These are phyloP conservation scores for Corylus heterophylla DNA, from an alignment of 306 rosid genomes.

Conservation along the genomic window DNA sequence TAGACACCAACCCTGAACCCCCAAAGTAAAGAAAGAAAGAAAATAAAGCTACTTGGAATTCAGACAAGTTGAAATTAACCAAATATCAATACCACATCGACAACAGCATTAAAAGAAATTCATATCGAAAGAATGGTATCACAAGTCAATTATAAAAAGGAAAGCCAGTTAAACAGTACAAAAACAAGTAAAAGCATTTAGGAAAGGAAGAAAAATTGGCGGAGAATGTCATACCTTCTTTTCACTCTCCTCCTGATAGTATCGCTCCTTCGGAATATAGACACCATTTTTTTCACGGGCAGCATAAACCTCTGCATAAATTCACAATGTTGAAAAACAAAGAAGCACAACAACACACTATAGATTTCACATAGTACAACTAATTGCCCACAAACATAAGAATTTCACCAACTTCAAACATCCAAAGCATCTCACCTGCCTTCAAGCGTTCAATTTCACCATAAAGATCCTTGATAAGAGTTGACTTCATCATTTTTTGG, in stretches of 20 bases:
- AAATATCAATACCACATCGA: neutral
- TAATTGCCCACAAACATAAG: neutral
- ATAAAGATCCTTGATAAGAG: slow-evolving; percentile 93
- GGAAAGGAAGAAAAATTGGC: neutral
- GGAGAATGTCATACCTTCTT: slow-evolving; percentile 55
- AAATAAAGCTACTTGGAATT: neutral
- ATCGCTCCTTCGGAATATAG: slow-evolving; percentile 91
- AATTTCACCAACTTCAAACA: slow-evolving; percentile 7
- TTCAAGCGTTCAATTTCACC: slow-evolving; percentile 98
- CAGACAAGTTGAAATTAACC: slow-evolving; percentile 6
- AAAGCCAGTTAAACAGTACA: neutral
- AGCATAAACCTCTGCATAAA: slow-evolving; percentile 84
- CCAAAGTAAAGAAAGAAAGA: neutral
- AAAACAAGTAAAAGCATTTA: neutral
- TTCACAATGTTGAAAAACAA: slow-evolving; percentile 14
- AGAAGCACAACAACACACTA: neutral
- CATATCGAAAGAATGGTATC: neutral
- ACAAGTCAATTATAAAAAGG: neutral
- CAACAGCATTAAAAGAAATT: neutral
- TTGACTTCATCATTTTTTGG: slow-evolving; percentile 98
- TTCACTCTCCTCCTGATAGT: slow-evolving; percentile 87
- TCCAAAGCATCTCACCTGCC: slow-evolving; percentile 54
- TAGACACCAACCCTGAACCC: neutral
- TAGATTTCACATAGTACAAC: neutral
- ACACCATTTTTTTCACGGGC: slow-evolving; percentile 97